These are phyloP conservation scores for Aechmea fasciata DNA, from an alignment of 176 grass and related monocot genomes.

Conservation along the genomic window DNA sequence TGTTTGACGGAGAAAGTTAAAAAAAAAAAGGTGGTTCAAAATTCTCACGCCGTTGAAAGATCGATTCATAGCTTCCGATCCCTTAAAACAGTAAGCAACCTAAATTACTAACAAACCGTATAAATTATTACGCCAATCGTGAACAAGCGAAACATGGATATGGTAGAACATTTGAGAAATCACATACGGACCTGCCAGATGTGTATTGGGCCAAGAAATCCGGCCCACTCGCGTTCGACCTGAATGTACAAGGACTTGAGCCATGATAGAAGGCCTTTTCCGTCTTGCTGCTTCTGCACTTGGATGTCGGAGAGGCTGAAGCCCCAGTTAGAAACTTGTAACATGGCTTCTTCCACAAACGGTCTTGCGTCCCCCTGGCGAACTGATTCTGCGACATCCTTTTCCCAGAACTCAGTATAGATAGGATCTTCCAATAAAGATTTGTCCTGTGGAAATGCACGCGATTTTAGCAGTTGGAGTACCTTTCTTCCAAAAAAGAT, in stretches of 20 bases:
- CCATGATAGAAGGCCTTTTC: conserved; percentile 45
- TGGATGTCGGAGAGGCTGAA: conserved; percentile 89
- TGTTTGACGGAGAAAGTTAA: no score
- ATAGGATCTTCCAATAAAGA: conserved; percentile 52
- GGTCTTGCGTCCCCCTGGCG: conserved; percentile 54
- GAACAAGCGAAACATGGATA: neutral
- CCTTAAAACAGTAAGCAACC: no score
- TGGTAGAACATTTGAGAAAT: neutral
- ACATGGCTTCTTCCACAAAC: conserved; percentile 82
- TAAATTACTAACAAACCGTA: no score
- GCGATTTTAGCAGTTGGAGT: neutral
- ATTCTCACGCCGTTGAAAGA: no score
- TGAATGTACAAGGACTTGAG: conserved; percentile 61
- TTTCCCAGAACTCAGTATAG: conserved; percentile 81
- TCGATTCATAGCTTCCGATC: no score
- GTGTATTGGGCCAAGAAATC: conserved; percentile 94
- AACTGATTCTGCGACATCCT: conserved; percentile 68
- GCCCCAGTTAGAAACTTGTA: conserved; percentile 89
- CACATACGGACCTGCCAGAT: conserved; percentile 76
- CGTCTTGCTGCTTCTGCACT: conserved; percentile 61
- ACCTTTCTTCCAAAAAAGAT: no score
- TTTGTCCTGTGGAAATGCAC: conserved; percentile 43
- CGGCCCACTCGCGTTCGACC: conserved; percentile 68
- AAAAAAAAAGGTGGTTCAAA: no score
- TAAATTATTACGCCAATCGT: no score